Conservation (phyloP, 192 early-diverging fungal genomes). For the Cetraspora pellucida region DNA sequence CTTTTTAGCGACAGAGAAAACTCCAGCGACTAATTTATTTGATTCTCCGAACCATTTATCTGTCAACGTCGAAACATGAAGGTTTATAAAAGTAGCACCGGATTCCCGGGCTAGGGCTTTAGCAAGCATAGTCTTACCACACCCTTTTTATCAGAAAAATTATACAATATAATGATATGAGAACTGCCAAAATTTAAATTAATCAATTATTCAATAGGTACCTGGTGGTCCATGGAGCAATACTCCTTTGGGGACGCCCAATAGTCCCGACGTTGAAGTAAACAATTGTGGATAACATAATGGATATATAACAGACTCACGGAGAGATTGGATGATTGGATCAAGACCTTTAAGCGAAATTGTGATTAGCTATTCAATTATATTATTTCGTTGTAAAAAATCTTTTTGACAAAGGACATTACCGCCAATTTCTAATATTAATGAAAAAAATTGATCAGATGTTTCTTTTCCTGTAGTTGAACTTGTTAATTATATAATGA, state of each 20-base stretch:
- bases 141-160: conserved; percentile 51
- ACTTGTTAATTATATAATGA: neutral
- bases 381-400: neutral
- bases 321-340: conserved; percentile 85
- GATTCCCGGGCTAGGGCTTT: conserved; percentile 98
- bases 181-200: conserved; percentile 14
- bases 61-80: conserved; percentile 94
- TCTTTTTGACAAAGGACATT: neutral
- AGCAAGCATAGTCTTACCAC: conserved; percentile 98
- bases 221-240: conserved; percentile 92
- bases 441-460: neutral
- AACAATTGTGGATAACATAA: conserved; percentile 92
- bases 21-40: conserved; percentile 88
- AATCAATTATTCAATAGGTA: conserved; percentile 23
- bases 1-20: conserved; percentile 94
- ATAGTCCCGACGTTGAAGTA: conserved; percentile 76
- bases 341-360: conserved; percentile 76
- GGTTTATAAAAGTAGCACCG: conserved; percentile 96
- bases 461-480: neutral
- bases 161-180: neutral
- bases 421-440: conserved; percentile 34
- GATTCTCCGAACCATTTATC: conserved; percentile 99
- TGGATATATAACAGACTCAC: conserved; percentile 96
- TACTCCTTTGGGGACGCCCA: conserved; percentile 94
- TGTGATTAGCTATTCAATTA: neutral